Evolutionary conservation across 257 asterid species (phyloP).

Genomic region (Solanum paucissectum): DNA sequence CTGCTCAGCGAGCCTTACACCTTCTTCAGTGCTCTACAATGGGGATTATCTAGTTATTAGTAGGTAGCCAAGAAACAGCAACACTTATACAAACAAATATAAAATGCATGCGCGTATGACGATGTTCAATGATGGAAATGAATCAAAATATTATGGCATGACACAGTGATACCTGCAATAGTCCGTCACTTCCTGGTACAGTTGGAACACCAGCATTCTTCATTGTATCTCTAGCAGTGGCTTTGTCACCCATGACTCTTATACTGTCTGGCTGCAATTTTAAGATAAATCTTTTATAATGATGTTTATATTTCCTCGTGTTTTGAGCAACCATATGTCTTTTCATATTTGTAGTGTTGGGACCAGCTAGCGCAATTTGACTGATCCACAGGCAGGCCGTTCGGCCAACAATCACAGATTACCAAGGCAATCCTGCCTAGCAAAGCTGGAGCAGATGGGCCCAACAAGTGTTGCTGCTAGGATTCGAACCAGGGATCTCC

Average conservation of each 20-base stretch:
- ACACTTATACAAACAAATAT: neutral
- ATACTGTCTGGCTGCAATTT: constrained; percentile 87
- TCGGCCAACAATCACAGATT: neutral
- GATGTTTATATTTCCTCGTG: neutral
- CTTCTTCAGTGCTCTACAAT: constrained; percentile 87
- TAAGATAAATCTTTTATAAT: neutral
- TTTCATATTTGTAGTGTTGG: neutral
- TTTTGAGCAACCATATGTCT: neutral
- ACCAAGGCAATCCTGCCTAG: neutral
- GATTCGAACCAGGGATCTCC: neutral
- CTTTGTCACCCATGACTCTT: constrained; percentile 96
- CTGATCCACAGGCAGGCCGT: neutral
- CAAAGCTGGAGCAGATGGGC: neutral
- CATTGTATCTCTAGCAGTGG: constrained; percentile 99
- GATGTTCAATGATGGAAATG: neutral
- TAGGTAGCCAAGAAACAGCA: neutral
- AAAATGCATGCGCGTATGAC: neutral
- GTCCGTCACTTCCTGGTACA: constrained; percentile 98
- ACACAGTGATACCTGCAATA: constrained; percentile 46
- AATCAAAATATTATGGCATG: neutral
- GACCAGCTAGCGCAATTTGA: neutral
- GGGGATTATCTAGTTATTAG: neutral
- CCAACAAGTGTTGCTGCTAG: neutral
- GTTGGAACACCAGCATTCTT: constrained; percentile 99
- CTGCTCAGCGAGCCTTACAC: constrained; percentile 58